Percentiles rank a stretch among this genome's conserved stretches.
Conservation (phyloP, 179 eudicot genomes). For the Beta lomatogona region DNA sequence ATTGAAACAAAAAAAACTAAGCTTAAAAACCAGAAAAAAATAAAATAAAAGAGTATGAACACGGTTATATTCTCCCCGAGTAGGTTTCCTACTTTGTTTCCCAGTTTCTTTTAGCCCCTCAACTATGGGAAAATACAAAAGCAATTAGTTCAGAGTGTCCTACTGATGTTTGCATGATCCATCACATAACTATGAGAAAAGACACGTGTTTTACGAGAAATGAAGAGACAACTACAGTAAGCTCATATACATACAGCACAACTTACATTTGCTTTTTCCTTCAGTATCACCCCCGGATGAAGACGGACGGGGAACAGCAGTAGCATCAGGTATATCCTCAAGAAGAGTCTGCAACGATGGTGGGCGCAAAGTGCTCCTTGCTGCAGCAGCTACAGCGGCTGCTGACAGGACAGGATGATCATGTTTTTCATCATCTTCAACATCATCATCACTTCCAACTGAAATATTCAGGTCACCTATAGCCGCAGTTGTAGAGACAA, state of each 20-base stretch:
- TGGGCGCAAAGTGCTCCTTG: constrained; percentile 87
- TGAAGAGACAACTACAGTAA: constrained; percentile 5
- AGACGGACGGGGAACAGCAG: constrained; percentile 65
- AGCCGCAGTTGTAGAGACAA: constrained; percentile 76
- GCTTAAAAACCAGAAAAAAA: background rate
- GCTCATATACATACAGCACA: constrained; percentile 7
- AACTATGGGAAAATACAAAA: background rate
- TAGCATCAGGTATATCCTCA: constrained; percentile 79
- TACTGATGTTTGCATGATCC: background rate
- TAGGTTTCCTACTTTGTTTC: background rate
- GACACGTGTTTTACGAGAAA: background rate
- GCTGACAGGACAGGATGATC: constrained; percentile 77
- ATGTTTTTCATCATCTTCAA: constrained; percentile 45
- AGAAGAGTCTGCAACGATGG: constrained; percentile 97
- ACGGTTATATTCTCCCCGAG: background rate
- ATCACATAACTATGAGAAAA: background rate
- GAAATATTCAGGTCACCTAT: constrained; percentile 73
- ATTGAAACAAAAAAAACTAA: background rate
- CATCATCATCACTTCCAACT: constrained; percentile 87
- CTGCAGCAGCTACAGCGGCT: constrained; percentile 85
- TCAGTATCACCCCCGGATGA: constrained; percentile 99
- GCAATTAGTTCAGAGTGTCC: background rate
- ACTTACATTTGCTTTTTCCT: constrained; percentile 90
- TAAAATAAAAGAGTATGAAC: background rate
- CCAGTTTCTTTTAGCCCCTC: background rate